Conservation (phyloP, 257 asterid genomes). For the Ilex aquifolium region DNA sequence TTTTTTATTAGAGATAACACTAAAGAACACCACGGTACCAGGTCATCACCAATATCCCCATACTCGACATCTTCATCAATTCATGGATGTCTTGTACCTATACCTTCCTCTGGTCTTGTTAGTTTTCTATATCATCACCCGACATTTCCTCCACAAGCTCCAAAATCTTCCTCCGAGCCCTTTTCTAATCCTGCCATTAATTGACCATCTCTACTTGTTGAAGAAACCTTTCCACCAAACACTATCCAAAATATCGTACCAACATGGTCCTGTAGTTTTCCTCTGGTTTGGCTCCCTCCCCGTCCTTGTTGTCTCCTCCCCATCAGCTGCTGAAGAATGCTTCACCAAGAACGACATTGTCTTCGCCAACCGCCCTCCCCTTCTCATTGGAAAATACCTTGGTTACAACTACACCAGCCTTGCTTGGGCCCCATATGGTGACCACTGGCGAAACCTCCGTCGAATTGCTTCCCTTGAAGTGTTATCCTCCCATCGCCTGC, state of each 20-base stretch:
- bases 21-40: too few species aligned
- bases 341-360: conserved; percentile 46
- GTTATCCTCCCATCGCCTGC: conserved; percentile 27
- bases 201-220: conserved; percentile 65
- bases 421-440: conserved; percentile 43
- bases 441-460: conserved; percentile 40
- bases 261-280: conserved; percentile 51
- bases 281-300: conserved; percentile 56
- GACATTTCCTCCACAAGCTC: conserved; percentile 27
- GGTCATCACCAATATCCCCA: too few species aligned
- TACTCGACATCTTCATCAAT: background rate
- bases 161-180: conserved; percentile 68
- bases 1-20: too few species aligned
- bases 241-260: conserved; percentile 35
- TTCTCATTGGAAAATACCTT: conserved; percentile 60
- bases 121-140: conserved; percentile 7
- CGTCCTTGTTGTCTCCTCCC: conserved; percentile 55
- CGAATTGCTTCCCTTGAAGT: conserved; percentile 27
- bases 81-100: conserved; percentile 18
- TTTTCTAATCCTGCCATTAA: conserved; percentile 48
- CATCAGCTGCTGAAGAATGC: conserved; percentile 57
- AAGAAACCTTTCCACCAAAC: conserved; percentile 51
- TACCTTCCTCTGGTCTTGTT: conserved; percentile 13
- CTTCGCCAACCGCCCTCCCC: conserved; percentile 65
- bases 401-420: conserved; percentile 65